phyloP scores from a whole-genome alignment of 768 basidiomycete species.

The Tephrocybe sp. region DNA sequence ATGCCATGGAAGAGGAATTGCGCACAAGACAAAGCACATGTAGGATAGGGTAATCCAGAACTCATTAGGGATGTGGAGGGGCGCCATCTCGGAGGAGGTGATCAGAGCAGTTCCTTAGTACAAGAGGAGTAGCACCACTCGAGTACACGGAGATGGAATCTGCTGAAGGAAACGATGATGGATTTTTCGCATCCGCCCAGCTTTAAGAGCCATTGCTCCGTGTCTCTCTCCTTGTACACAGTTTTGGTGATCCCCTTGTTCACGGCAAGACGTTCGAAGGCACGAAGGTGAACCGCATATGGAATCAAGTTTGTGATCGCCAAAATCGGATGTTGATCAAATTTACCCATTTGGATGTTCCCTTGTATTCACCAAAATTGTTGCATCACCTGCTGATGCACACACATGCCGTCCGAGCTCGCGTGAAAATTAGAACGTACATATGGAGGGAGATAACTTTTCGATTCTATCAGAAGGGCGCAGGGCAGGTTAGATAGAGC shows the following conservation, averaged over 20 bases:
- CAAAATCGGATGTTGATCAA: slow-evolving; percentile 13
- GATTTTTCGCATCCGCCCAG: slow-evolving; percentile 15
- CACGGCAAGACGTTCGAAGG: slow-evolving; percentile 16
- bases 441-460: neutral
- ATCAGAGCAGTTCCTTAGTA: slow-evolving; percentile 15
- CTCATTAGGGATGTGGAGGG: slow-evolving; percentile 33
- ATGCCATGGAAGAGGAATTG: slow-evolving; percentile 69
- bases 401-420: neutral
- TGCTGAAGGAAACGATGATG: slow-evolving; percentile 24
- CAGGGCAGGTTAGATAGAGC: slow-evolving; percentile 1
- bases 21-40: slow-evolving; percentile 51
- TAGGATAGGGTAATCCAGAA: slow-evolving; percentile 51
- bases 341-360: slow-evolving; percentile 28
- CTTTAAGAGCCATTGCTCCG: slow-evolving; percentile 36
- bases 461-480: slow-evolving; percentile 10
- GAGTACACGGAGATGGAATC: slow-evolving; percentile 31
- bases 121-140: slow-evolving; percentile 17
- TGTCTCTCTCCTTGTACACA: slow-evolving; percentile 32
- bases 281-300: slow-evolving; percentile 16
- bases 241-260: slow-evolving; percentile 45
- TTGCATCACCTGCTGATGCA: slow-evolving; percentile 15
- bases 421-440: slow-evolving; percentile 6
- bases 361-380: slow-evolving; percentile 28
- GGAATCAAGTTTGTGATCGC: slow-evolving; percentile 23
- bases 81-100: slow-evolving; percentile 17